These are phyloP conservation scores for Karstenula rhodostoma DNA, from an alignment of 2,329 filamentous ascomycete species.

Conservation along the genomic window DNA sequence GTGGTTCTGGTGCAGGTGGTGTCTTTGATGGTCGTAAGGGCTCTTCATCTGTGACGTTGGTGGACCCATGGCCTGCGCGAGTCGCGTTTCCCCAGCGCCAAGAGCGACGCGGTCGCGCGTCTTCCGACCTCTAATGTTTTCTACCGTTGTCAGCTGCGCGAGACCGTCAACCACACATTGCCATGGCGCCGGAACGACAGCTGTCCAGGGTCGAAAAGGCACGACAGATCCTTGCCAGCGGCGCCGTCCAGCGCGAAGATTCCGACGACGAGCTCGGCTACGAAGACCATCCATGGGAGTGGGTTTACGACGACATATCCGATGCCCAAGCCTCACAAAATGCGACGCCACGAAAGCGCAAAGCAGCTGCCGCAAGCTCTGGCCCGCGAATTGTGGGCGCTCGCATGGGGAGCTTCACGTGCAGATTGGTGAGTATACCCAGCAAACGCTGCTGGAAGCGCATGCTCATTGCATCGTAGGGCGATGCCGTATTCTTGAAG, in stretches of 20 bases:
- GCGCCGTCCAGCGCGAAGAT: slow-evolving; percentile 75
- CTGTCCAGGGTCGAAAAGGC: slow-evolving; percentile 56
- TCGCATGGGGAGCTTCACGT: slow-evolving; percentile 81
- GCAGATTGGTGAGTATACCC: slow-evolving; percentile 52
- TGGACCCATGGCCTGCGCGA: not conserved
- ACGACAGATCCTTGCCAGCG: slow-evolving; percentile 61
- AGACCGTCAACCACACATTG: slow-evolving; percentile 26
- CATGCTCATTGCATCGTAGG: slow-evolving; percentile 56
- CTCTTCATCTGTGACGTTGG: slow-evolving; percentile 1
- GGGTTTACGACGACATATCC: slow-evolving; percentile 60
- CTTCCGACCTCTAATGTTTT: slow-evolving; percentile 27
- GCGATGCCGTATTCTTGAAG: slow-evolving; percentile 86
- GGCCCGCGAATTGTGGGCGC: slow-evolving; percentile 75
- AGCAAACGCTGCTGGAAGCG: not conserved
- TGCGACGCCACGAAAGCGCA: slow-evolving; percentile 45
- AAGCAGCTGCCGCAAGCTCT: slow-evolving; percentile 26
- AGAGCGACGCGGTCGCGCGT: slow-evolving; percentile 36
- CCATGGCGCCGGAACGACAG: slow-evolving; percentile 52
- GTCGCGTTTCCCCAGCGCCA: slow-evolving; percentile 28
- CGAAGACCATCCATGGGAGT: slow-evolving; percentile 61
- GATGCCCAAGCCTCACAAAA: slow-evolving; percentile 28
- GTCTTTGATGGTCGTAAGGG: not conserved
- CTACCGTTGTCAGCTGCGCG: slow-evolving; percentile 35
- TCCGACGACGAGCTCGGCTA: slow-evolving; percentile 82
- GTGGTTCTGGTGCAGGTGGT: not conserved